A percentile compares a stretch with the other conserved stretches of the same genome.
Evolutionary conservation across 73 alveolate species (phyloP).

Genomic region (Paramecium caudatum): DNA sequence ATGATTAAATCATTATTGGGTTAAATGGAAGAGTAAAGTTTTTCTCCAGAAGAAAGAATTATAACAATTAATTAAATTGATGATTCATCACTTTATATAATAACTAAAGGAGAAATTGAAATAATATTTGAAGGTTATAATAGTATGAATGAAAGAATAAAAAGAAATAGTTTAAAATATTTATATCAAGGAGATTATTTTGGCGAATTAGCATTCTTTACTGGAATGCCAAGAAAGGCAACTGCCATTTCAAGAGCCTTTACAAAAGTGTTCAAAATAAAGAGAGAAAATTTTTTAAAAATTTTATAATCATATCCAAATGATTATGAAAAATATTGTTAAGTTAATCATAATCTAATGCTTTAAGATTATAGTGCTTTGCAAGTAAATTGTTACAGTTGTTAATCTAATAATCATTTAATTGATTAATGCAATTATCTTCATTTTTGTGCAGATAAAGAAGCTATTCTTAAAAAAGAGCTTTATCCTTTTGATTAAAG

Average conservation of each 20-base stretch:
- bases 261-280: constrained; percentile 80
- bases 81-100: constrained; percentile 83
- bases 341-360: constrained; percentile 72
- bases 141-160: constrained; percentile 40
- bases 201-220: constrained; percentile 90
- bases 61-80: constrained; percentile 81
- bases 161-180: constrained; percentile 76
- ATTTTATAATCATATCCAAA: constrained; percentile 77
- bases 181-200: constrained; percentile 82
- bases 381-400: constrained; percentile 82
- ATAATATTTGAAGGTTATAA: constrained; percentile 79
- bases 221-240: constrained; percentile 86
- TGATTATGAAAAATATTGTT: constrained; percentile 78
- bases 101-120: constrained; percentile 86
- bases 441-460: constrained; percentile 64
- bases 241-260: constrained; percentile 87
- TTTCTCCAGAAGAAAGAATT: constrained; percentile 86
- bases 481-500: constrained; percentile 19
- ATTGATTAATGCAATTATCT: constrained; percentile 53
- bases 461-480: constrained; percentile 2
- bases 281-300: constrained; percentile 76
- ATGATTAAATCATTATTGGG: constrained; percentile 79
- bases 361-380: constrained; percentile 67
- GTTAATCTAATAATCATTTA: constrained; percentile 83
- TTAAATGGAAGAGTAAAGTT: constrained; percentile 80